phyloP scores from a whole-genome alignment of 176 grass and related monocot species.

The Secale cereale region DNA sequence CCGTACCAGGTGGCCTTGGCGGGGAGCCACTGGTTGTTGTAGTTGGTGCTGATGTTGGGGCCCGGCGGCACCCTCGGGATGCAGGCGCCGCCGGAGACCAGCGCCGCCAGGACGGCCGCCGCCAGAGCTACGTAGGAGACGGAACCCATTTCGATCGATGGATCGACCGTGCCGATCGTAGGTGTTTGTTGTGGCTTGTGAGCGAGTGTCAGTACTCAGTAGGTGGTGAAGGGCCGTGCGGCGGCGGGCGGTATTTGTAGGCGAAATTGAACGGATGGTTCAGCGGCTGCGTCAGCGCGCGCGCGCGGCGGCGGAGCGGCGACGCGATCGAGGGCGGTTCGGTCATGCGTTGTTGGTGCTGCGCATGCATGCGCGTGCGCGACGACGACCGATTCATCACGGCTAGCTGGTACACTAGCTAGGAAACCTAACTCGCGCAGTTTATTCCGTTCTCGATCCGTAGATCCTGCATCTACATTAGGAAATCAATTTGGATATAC shows the following conservation, averaged over 20 bases:
- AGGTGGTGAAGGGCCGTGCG: background rate
- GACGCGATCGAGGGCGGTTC: background rate
- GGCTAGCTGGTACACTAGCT: no score
- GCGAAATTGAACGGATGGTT: background rate
- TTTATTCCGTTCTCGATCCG: background rate
- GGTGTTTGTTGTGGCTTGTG: background rate
- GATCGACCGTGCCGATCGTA: no score
- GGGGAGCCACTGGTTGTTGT: constrained; percentile 19
- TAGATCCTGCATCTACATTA: background rate
- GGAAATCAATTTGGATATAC: background rate
- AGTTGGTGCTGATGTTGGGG: constrained; percentile 35
- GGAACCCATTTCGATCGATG: constrained; percentile 22
- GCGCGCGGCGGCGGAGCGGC: background rate
- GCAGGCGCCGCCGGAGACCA: constrained; percentile 28
- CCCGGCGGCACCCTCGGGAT: constrained; percentile 26
- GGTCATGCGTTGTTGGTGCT: constrained; percentile 4
- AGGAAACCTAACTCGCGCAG: no score
- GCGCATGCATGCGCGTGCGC: background rate
- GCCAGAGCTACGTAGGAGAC: background rate
- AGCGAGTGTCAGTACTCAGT: background rate
- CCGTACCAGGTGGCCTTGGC: constrained; percentile 86
- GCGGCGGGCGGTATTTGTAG: background rate
- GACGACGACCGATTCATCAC: background rate
- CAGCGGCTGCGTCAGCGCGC: background rate
- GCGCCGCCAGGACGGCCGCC: constrained; percentile 3